Base-by-base conservation (phyloP, 257 asterid species). In the Solanum clarkiae region DNA sequence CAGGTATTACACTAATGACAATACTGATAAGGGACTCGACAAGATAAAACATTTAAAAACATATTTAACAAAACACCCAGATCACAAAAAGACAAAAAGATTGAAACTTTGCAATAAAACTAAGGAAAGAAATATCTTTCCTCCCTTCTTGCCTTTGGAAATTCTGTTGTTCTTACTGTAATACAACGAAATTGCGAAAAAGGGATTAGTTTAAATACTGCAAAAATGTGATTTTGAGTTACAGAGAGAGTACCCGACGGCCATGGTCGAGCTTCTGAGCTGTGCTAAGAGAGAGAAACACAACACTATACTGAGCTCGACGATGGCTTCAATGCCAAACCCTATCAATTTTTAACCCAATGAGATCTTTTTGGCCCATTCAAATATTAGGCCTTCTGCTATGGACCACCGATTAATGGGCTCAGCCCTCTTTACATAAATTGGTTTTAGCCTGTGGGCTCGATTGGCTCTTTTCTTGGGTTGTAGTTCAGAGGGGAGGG, bases 201-300 rank as follows among this genome's bases (percentile, higher is more conserved):
- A 44, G 7, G 29, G 7, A 10, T 3, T n/a, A 60, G 15, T 12
- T 10, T 60, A 4, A 60, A 60, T 40, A n/a, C 3, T 17, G 26
- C 7, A n/a, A 20, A 40, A 70, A 40, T 59, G 29, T 40, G 79
- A 36, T 0, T 70, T 70, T 40, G 79, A 15, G 20, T 13, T 66
- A 9, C 11, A 66, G 20, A 66, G 77, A 36, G 77, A 36, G 24
- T 93, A 94, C 97, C 98, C 98, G 89, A 94, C 98, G 86, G 98
- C 98, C 98, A 94, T 94, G 91, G 88, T 82, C 68, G 84, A 54
- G 88, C 86, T 85, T 88, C 84, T 85, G 85, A 70, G 89, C 72
- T 84, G 59, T 57, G 88, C 4, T 68, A 57, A 51, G 63, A 80
- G 49, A 84, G 14, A 11, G 14, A 36, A 59, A 81, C 83, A 10